Base-by-base conservation (phyloP, 2,329 filamentous ascomycete genomes). In the Paecilomyces variotii region DNA sequence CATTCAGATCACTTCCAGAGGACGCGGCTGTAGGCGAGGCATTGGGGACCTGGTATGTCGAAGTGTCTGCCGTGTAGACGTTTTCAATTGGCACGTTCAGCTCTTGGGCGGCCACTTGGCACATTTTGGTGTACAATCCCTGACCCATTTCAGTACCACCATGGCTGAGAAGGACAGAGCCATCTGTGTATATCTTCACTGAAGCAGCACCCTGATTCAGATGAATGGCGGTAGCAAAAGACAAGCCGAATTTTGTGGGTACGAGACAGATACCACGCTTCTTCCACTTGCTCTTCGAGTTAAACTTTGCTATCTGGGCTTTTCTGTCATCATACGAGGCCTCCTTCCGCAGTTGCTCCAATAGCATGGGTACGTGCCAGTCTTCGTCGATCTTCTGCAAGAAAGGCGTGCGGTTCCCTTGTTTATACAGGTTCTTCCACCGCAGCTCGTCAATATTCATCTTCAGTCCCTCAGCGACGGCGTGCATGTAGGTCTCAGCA, bases 131-230 rank as follows among this genome's bases (percentile, higher is more conserved):
- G 45, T 66, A 65, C 11, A 68, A 51, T 0, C 66, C 66, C 53
- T 68, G 66, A 0, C 66, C 66, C 66, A 68, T 68, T 35, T 68
- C 66, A 1, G 63, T 66, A 3, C 66, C 66, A 0, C 66, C 66
- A 45, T 68, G 66, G 24, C 62, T 62, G 10, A 68, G 59, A 3
- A 68, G 57, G 12, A 68, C 59, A 1, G 62, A 64, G 1, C 66
- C 66, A 35, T 68, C 66, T 0, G 61, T 61, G 30, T 68, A 68
- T 28, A 67, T 60, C 12, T 61, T 57, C 1, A 68, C 65, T 0
- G 59, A 57, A 6, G 66, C 66, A 11, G 57, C 60, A 0, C 63
- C 66, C 50, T 68, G 66, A 35, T 68, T 68, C 6, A 68, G 60
- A 60, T 67, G 65, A 11, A 68, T 24, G 6, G 64, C 65, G 0